Evolutionary conservation across 257 asterid species (phyloP).

Genomic region (Nicotiana paniculata): DNA sequence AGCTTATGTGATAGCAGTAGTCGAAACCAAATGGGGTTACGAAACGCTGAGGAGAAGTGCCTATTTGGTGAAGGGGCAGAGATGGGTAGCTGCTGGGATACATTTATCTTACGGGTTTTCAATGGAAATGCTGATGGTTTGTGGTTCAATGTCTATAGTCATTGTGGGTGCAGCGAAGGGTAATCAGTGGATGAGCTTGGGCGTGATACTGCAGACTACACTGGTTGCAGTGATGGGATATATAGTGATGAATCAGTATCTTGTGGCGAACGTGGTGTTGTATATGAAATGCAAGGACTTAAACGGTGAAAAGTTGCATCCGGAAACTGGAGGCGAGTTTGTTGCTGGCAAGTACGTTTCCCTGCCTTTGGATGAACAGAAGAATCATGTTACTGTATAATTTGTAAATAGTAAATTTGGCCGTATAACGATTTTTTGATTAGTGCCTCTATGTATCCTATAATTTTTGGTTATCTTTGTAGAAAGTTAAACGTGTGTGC

Average conservation of each 20-base stretch:
- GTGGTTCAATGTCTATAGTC: conserved; percentile 16
- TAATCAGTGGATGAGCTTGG: conserved; percentile 8
- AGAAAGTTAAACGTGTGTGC: neutral
- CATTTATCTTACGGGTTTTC: conserved; percentile 17
- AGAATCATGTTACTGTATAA: neutral
- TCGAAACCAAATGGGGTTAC: conserved; percentile 9
- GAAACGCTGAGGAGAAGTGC: conserved; percentile 12
- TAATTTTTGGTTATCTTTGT: too few relatives aligned
- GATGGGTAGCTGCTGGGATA: neutral
- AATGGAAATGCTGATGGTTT: conserved; percentile 34
- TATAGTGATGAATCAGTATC: neutral
- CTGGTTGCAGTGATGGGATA: neutral
- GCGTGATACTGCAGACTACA: neutral
- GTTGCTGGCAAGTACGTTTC: neutral
- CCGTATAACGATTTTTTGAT: too few relatives aligned
- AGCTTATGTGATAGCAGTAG: conserved; percentile 10
- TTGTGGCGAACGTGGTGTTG: neutral
- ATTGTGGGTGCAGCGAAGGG: conserved; percentile 32
- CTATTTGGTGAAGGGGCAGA: conserved; percentile 7
- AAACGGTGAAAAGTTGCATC: neutral
- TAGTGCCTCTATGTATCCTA: too few relatives aligned
- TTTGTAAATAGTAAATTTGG: neutral
- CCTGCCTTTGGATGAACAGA: neutral
- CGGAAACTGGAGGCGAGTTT: neutral
- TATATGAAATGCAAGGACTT: neutral